These are phyloP conservation scores for Ceratocystis diversiconidia DNA, from an alignment of 2,329 filamentous ascomycete species.

Conservation along the genomic window DNA sequence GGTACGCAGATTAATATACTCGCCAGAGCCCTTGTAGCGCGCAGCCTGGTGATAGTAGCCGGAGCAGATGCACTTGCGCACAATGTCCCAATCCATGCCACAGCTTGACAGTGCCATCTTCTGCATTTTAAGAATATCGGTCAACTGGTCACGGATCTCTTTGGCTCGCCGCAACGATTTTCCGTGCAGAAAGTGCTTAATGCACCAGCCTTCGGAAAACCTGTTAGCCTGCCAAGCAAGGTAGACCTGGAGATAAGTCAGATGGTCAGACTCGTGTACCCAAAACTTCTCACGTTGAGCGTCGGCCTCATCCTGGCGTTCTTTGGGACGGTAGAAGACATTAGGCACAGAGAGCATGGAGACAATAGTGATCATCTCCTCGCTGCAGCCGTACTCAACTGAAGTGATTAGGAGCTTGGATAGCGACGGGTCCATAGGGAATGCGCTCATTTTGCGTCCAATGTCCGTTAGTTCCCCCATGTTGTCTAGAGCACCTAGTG, in stretches of 20 bases:
- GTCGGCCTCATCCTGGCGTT: conserved; percentile 91
- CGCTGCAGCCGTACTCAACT: conserved; percentile 78
- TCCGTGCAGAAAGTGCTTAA: conserved; percentile 84
- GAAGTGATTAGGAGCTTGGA: conserved; percentile 90
- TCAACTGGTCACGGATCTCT: conserved; percentile 84
- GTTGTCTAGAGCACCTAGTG: conserved; percentile 83
- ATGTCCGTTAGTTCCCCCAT: conserved; percentile 79
- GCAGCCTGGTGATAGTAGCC: conserved; percentile 98
- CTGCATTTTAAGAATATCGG: conserved; percentile 84
- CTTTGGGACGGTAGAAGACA: conserved; percentile 93
- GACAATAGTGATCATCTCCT: conserved; percentile 97
- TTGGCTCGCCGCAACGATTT: conserved; percentile 83
- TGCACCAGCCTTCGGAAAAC: conserved; percentile 81
- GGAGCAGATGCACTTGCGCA: conserved; percentile 90
- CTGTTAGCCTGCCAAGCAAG: conserved; percentile 89
- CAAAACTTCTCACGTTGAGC: conserved; percentile 95
- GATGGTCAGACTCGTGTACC: conserved; percentile 90
- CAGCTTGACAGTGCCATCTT: conserved; percentile 79
- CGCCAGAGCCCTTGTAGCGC: conserved; percentile 87
- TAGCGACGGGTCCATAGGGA: conserved; percentile 93
- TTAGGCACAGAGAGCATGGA: conserved; percentile 95
- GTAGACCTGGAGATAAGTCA: conserved; percentile 92
- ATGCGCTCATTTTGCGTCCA: conserved; percentile 86
- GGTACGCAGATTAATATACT: conserved; percentile 92
- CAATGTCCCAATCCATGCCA: conserved; percentile 92